phyloP scores from a whole-genome alignment of 2,329 filamentous ascomycete species.

The Colletotrichum tabaci region DNA sequence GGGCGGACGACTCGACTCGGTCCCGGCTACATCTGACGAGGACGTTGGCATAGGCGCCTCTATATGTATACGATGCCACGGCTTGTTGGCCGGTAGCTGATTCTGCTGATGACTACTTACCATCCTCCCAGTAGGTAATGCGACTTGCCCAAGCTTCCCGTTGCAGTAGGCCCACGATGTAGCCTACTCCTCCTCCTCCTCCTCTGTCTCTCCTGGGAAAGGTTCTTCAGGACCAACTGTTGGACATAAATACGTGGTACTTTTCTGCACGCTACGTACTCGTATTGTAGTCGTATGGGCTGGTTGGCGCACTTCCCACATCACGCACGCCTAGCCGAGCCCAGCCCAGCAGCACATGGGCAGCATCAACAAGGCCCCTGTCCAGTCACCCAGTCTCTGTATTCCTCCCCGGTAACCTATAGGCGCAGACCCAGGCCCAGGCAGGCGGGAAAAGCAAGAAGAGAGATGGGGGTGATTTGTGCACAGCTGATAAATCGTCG shows the following conservation, averaged over 20 bases:
- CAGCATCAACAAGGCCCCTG: constrained; percentile 23
- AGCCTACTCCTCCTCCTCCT: not conserved
- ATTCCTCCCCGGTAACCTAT: constrained; percentile 29
- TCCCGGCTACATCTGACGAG: constrained; percentile 33
- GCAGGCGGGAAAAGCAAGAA: constrained; percentile 24
- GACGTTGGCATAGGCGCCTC: constrained; percentile 6
- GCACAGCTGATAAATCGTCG: constrained; percentile 42
- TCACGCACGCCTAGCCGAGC: constrained; percentile 24
- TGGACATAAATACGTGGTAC: not conserved
- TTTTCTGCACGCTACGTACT: not conserved
- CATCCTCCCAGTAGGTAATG: constrained; percentile 3
- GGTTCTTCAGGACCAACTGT: constrained; percentile 5
- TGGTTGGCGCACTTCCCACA: constrained; percentile 26
- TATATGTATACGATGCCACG: constrained; percentile 27
- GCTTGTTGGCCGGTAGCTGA: constrained; percentile 3
- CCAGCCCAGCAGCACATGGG: constrained; percentile 27
- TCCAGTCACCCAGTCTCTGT: constrained; percentile 27
- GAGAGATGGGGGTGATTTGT: constrained; percentile 19
- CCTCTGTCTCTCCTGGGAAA: not conserved
- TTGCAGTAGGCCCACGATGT: constrained; percentile 4
- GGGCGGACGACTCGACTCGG: constrained; percentile 6
- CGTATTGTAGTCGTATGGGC: not conserved
- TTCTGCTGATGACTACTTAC: not conserved
- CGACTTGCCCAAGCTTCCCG: not conserved
- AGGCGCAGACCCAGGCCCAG: constrained; percentile 1